Evolutionary conservation across 352 stramenopile genomes (phyloP), one percentile per base, ranked within the genome.

Genomic region (Phytopythium mirpurense): DNA sequence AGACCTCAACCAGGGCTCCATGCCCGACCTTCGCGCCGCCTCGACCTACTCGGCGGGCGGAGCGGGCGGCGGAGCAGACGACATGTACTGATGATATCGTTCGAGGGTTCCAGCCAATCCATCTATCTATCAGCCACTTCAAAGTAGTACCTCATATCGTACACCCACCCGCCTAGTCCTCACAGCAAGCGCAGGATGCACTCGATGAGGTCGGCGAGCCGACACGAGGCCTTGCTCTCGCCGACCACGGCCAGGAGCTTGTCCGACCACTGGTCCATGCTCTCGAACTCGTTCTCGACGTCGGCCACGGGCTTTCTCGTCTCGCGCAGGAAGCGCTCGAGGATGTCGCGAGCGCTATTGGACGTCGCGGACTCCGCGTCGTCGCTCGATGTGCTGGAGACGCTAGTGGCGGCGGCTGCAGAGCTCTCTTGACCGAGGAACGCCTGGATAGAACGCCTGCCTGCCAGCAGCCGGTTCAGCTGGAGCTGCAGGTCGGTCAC

Each of bases 191-290:
- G 60, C 11, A 80, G 27, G 27, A 81, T 54, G 32, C 35, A 54
- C 41, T 69, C 48, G 43, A 82, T 53, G 41, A 90, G 75, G 18
- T 70, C 45, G 12, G 74, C 63, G 31, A 88, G 77, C 51, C 83
- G 68, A 52, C 75, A 88, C 6, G 59, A 82, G 12, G 73, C 80
- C 49, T 78, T 85, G 63, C 67, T 87, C 51, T 90, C 80, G 19
- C 80, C 71, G 55, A 90, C 88, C 10, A 83, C 59, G 29, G 48
- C 57, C 21, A 90, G 44, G 32, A 90, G 52, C 41, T 87, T 88
- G 58, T 83, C 74, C 50, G 70, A 67, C 68, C 68, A 87, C 23
- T 66, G 57, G 12, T 80, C 75, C 58, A 90, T 76, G 15, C 57
- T 62, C 54, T 90, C 80, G 41, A 74, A 85, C 49, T 90, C 80